These are phyloP conservation scores for Recurvomyces mirabilis DNA, from an alignment of 495 filamentous ascomycete species.

Conservation along the genomic window DNA sequence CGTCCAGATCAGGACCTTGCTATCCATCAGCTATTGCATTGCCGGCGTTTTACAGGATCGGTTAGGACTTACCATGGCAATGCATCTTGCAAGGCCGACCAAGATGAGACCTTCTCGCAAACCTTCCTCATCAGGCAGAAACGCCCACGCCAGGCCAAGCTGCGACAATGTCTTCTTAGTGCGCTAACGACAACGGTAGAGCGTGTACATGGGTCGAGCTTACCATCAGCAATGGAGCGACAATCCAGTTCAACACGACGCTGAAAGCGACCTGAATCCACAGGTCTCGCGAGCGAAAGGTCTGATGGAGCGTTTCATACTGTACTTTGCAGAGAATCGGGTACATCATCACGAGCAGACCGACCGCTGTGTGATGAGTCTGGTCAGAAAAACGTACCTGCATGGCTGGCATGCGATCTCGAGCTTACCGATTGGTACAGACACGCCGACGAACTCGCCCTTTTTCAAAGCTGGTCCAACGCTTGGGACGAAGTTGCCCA, in stretches of 20 bases:
- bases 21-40: neutral
- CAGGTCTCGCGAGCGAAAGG: slow-evolving; percentile 48
- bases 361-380: slow-evolving; percentile 48
- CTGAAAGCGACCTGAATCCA: slow-evolving; percentile 75
- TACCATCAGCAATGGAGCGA: slow-evolving; percentile 69
- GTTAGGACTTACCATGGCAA: slow-evolving; percentile 61
- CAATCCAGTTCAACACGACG: slow-evolving; percentile 68
- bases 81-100: slow-evolving; percentile 67
- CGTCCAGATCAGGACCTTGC: slow-evolving; percentile 54
- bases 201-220: neutral
- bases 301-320: slow-evolving; percentile 59
- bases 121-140: slow-evolving; percentile 57
- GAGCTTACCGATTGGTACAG: slow-evolving; percentile 18
- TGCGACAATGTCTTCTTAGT: too few species aligned
- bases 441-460: slow-evolving; percentile 60
- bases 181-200: too few species aligned
- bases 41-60: neutral
- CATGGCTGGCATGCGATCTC: neutral
- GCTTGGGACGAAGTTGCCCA: slow-evolving; percentile 61
- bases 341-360: slow-evolving; percentile 83
- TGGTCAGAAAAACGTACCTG: neutral
- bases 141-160: slow-evolving; percentile 70
- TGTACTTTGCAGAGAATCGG: slow-evolving; percentile 82
- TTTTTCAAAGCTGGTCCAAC: slow-evolving; percentile 50
- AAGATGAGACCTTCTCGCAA: slow-evolving; percentile 65